Conservation (phyloP, 495 filamentous ascomycete species). For the Glutinoglossum americanum region DNA sequence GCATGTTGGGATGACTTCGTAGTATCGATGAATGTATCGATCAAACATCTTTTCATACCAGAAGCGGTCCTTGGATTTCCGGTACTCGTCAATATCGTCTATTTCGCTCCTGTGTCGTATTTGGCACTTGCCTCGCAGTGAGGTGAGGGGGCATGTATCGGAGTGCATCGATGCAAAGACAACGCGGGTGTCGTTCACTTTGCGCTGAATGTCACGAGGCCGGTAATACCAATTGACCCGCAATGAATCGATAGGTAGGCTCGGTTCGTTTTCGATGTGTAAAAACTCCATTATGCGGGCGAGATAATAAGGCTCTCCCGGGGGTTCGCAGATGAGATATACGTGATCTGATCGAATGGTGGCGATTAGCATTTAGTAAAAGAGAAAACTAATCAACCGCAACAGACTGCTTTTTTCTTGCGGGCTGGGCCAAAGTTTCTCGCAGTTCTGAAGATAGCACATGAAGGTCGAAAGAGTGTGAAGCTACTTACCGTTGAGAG, state of each 20-base stretch:
- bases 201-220: conserved; percentile 83
- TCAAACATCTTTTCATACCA: conserved; percentile 98
- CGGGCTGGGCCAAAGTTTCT: neutral
- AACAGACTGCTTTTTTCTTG: neutral
- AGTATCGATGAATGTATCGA: conserved; percentile 91
- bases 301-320: conserved; percentile 93
- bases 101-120: conserved; percentile 80
- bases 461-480: neutral
- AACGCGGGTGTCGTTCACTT: conserved; percentile 67
- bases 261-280: conserved; percentile 49
- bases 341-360: conserved; percentile 50
- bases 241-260: conserved; percentile 59
- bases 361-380: neutral
- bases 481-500: conserved; percentile 56
- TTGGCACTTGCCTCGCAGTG: conserved; percentile 77
- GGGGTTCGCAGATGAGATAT: conserved; percentile 93
- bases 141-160: conserved; percentile 78
- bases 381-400: neutral
- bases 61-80: conserved; percentile 64
- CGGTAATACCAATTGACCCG: conserved; percentile 97
- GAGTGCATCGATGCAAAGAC: conserved; percentile 97
- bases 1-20: conserved; percentile 82
- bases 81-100: conserved; percentile 57
- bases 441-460: neutral
- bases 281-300: conserved; percentile 96